Percentiles rank a stretch among this genome's conserved stretches.
These are phyloP conservation scores for Extremus antarcticus DNA, from an alignment of 495 filamentous ascomycete species.

Conservation along the genomic window DNA sequence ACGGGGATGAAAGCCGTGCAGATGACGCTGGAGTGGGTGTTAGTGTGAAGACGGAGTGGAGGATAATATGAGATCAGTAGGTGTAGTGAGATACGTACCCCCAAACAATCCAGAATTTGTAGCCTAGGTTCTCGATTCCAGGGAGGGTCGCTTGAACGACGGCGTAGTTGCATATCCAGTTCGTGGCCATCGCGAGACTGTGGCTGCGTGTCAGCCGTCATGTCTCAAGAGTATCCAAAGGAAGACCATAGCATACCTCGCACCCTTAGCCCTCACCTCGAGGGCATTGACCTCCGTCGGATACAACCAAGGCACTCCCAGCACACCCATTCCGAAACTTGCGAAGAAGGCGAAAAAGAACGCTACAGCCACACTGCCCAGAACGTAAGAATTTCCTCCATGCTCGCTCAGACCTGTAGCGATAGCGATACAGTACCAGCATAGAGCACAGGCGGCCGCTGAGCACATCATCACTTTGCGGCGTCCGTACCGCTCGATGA, in stretches of 20 bases:
- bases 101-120: slow-evolving; percentile 30
- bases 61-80: too few relatives aligned
- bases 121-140: slow-evolving; percentile 26
- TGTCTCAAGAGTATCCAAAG: too few relatives aligned
- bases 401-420: slow-evolving; percentile 19
- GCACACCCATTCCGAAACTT: slow-evolving; percentile 27
- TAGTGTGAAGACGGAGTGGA: not conserved
- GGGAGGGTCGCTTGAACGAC: slow-evolving; percentile 28
- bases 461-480: slow-evolving; percentile 27
- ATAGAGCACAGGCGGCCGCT: slow-evolving; percentile 25
- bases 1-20: slow-evolving; percentile 25
- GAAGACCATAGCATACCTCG: slow-evolving; percentile 17
- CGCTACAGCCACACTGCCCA: slow-evolving; percentile 25
- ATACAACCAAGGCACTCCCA: slow-evolving; percentile 28
- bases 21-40: slow-evolving; percentile 4
- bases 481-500: slow-evolving; percentile 24
- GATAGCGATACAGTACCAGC: slow-evolving; percentile 28
- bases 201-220: not conserved
- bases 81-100: too few relatives aligned
- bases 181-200: slow-evolving; percentile 20
- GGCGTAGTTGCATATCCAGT: slow-evolving; percentile 19
- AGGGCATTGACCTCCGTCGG: slow-evolving; percentile 28
- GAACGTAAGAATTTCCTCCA: slow-evolving; percentile 23
- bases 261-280: slow-evolving; percentile 28
- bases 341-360: slow-evolving; percentile 21